Evolutionary conservation across 306 rosid genomes (phyloP).

Genomic region (Argentina anserina): DNA sequence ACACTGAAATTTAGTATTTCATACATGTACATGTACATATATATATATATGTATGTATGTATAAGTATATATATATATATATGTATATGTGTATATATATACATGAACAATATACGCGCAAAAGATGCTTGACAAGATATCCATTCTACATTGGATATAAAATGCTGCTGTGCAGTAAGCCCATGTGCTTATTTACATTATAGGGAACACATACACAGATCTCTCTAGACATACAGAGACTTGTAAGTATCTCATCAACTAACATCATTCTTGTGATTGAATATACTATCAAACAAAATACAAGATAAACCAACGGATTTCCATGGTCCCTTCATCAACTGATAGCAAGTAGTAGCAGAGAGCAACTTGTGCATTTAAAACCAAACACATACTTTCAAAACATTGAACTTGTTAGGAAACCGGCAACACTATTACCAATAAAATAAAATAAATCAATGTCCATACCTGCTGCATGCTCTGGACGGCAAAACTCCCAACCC

Average conservation of each 20-base stretch:
- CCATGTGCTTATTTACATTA: background rate
- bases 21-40: no score
- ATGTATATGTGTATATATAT: background rate
- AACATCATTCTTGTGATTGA: constrained; percentile 4
- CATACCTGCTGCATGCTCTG: constrained; percentile 68
- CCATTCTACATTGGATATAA: background rate
- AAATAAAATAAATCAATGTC: background rate
- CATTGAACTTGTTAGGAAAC: background rate
- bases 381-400: background rate
- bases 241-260: background rate
- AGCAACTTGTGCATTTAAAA: background rate
- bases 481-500: constrained; percentile 92
- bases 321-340: background rate
- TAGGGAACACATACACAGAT: background rate
- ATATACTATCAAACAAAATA: background rate
- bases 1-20: background rate
- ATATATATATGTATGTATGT: background rate
- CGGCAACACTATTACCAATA: constrained; percentile 8
- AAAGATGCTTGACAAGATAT: background rate
- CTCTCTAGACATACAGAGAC: background rate
- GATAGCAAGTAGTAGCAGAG: background rate
- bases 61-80: background rate
- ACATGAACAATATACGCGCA: background rate
- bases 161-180: background rate
- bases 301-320: background rate